Conservation (phyloP, 148 eudicot genomes). For the Amaranthus cruentus region DNA sequence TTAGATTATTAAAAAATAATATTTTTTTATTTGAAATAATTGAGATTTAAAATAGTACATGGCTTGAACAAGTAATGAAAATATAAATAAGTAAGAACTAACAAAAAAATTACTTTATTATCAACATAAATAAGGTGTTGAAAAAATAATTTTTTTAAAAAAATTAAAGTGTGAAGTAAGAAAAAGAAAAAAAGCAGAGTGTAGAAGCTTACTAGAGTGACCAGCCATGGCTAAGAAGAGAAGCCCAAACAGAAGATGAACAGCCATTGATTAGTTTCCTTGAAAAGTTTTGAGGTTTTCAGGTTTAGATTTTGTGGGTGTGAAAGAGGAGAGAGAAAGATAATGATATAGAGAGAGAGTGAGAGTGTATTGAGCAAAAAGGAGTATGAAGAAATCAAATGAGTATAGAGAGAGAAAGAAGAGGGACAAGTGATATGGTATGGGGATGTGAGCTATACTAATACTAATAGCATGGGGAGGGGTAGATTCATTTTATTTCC, state of each 20-base stretch:
- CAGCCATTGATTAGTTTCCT: constrained; percentile 1
- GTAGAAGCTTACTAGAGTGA: constrained; percentile 43
- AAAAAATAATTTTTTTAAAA: background rate
- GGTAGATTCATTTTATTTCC: background rate
- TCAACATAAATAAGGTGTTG: no score
- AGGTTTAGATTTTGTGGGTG: background rate
- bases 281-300: background rate
- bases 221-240: constrained; percentile 48
- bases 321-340: background rate
- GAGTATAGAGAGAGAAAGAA: background rate
- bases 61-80: no score
- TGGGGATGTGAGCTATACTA: constrained; percentile 3
- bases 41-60: no score
- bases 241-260: constrained; percentile 19
- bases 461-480: background rate
- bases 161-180: background rate
- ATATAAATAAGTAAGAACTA: no score
- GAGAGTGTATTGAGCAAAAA: background rate
- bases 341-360: background rate
- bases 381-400: background rate
- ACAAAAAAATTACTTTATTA: no score
- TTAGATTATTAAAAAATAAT: no score
- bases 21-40: no score
- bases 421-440: background rate
- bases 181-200: background rate